Base-by-base conservation (phyloP, 2,329 filamentous ascomycete genomes). In the Phaeosphaeriaceae sp. region DNA sequence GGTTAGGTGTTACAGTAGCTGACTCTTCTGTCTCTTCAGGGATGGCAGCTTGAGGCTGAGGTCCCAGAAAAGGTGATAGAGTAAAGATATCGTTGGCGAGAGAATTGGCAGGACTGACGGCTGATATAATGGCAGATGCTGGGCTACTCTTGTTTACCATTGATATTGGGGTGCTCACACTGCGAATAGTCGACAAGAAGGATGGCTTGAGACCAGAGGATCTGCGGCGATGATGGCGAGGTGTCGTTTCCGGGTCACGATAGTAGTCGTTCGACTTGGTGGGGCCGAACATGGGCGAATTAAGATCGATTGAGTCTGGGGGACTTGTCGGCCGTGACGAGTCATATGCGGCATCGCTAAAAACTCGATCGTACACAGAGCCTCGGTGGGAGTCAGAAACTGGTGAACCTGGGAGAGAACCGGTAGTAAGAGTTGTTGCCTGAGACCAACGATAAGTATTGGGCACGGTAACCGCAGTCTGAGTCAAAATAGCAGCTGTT, bases 351-450 rank as follows among this genome's bases (percentile, higher is more conserved):
- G 76, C 78, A 46, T 80, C 81, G 55, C 80, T 81, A 58, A 88
- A 84, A 9, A 83, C 76, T 26, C 85, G 82, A 69, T 97, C 93
- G 63, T 96, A 97, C 38, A 96, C 78, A 0, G 89, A 86, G 11
- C 83, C 90, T 15, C 87, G 84, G 55, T 77, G 73, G 2, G 86
- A 85, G 23, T 85, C 85, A 1, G 91, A 94, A 36, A 81, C 83
- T 0, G 94, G 92, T 3, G 93, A 97, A 61, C 87, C 92, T 1
- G 92, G 87, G 1, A 88, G 81, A 0, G 92, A 96, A 1, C 88
- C 90, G 1, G 84, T 74, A 2, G 83, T 81, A 49, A 88, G 73
- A 6, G 77, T 85, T 8, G 89, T 86, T 0, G 84, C 84, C 21
- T 83, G 82, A 39, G 87, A 87, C 83, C 87, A 92, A 43, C 86